Percentiles rank a stretch among this genome's conserved stretches.
These are phyloP conservation scores for Gonapodya prolifera DNA, from an alignment of 192 early-diverging fungal species.

Conservation along the genomic window DNA sequence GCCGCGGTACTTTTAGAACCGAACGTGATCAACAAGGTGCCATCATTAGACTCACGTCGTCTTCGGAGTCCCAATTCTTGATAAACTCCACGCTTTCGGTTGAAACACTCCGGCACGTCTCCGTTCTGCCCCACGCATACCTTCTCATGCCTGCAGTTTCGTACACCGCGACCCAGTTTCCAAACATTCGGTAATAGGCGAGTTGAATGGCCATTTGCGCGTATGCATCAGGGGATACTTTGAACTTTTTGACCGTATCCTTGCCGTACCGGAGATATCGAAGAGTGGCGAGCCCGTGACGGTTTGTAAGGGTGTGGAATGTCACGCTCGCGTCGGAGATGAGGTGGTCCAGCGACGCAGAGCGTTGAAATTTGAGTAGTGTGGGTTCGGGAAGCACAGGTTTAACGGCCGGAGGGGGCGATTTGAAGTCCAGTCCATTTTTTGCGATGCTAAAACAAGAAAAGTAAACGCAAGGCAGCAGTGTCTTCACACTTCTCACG, in stretches of 20 bases:
- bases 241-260: constrained; percentile 72
- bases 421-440: constrained; percentile 65
- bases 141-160: constrained; percentile 86
- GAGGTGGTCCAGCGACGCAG: constrained; percentile 37
- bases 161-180: constrained; percentile 68
- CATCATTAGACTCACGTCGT: background rate
- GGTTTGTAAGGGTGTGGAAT: constrained; percentile 65
- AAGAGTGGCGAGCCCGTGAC: constrained; percentile 72
- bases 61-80: background rate
- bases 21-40: background rate
- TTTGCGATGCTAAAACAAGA: constrained; percentile 23
- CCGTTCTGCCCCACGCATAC: constrained; percentile 89
- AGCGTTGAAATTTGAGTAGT: constrained; percentile 59
- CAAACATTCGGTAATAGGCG: constrained; percentile 86
- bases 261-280: constrained; percentile 87
- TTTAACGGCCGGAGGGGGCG: constrained; percentile 26
- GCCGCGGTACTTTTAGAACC: background rate
- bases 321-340: constrained; percentile 56
- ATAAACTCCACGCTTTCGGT: constrained; percentile 34
- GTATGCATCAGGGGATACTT: constrained; percentile 56
- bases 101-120: constrained; percentile 74
- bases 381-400: constrained; percentile 47
- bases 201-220: constrained; percentile 92
- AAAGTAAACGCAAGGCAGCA: background rate
- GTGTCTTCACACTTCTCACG: too few species aligned